Percentiles rank a stretch among this genome's conserved stretches.
Evolutionary conservation across 2,329 filamentous ascomycete species (phyloP).

Genomic region (Neonectria coccinea): DNA sequence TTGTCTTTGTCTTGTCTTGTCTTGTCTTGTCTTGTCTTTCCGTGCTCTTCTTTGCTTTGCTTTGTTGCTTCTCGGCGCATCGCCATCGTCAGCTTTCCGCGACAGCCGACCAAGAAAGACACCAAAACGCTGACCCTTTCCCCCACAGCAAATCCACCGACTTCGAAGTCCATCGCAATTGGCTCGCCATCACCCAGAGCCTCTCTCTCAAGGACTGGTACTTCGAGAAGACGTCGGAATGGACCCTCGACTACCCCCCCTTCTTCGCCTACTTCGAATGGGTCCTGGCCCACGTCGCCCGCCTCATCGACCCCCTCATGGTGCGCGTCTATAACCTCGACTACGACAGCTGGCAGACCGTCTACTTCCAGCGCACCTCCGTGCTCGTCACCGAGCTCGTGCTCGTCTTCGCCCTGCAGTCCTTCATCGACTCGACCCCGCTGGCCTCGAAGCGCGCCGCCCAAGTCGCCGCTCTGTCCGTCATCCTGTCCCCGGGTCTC

Average conservation of each 20-base stretch:
- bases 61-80: background rate
- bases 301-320: conserved; percentile 83
- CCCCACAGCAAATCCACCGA: conserved; percentile 90
- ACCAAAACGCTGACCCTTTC: conserved; percentile 7
- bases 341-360: conserved; percentile 92
- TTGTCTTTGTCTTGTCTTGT: conserved; percentile 40
- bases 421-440: conserved; percentile 81
- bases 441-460: conserved; percentile 76
- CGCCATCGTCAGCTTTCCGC: background rate
- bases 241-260: conserved; percentile 98
- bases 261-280: conserved; percentile 99
- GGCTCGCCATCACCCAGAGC: conserved; percentile 95
- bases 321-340: conserved; percentile 82
- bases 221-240: conserved; percentile 97
- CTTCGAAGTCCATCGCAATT: conserved; percentile 98
- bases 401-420: conserved; percentile 83
- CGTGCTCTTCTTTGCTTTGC: background rate
- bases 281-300: conserved; percentile 84
- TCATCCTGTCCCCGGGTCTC: conserved; percentile 90
- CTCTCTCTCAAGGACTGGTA: conserved; percentile 93
- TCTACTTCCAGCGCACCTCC: conserved; percentile 92
- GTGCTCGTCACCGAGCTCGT: conserved; percentile 89
- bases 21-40: conserved; percentile 6
- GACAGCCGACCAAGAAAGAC: no score
- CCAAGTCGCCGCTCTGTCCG: conserved; percentile 87